These are phyloP conservation scores for Podospora pseudoanserina DNA, from an alignment of 495 filamentous ascomycete genomes.

Conservation along the genomic window DNA sequence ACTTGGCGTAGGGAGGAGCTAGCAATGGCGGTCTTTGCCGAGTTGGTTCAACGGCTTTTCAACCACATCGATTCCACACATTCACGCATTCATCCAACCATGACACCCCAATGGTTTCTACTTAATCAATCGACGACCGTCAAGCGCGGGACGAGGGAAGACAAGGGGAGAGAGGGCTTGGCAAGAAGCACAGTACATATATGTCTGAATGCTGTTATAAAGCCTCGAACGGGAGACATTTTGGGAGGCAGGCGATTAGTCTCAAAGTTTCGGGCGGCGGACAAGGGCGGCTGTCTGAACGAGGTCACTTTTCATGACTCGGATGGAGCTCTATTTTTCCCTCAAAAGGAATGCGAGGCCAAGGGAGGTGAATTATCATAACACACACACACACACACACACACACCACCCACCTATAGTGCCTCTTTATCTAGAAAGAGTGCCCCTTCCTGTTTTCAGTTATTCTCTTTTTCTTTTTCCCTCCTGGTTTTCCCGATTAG, in stretches of 20 bases:
- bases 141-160: neutral
- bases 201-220: neutral
- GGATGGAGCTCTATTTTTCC: neutral
- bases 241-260: neutral
- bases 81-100: neutral
- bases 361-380: neutral
- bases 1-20: neutral
- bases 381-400: too few species aligned
- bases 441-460: neutral
- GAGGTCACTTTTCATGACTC: neutral
- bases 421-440: neutral
- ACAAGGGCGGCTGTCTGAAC: neutral
- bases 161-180: neutral
- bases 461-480: neutral
- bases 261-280: neutral
- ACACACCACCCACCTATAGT: neutral
- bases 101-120: neutral
- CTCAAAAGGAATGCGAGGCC: neutral
- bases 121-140: neutral
- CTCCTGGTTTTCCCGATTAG: neutral
- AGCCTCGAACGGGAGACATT: neutral
- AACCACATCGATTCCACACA: too few species aligned
- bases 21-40: neutral
- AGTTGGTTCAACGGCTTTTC: too few species aligned
- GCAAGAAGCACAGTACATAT: neutral